Percentiles rank a stretch among this genome's conserved stretches.
phyloP scores from a whole-genome alignment of 768 basidiomycete species.

The Rhizopogon rudus region DNA sequence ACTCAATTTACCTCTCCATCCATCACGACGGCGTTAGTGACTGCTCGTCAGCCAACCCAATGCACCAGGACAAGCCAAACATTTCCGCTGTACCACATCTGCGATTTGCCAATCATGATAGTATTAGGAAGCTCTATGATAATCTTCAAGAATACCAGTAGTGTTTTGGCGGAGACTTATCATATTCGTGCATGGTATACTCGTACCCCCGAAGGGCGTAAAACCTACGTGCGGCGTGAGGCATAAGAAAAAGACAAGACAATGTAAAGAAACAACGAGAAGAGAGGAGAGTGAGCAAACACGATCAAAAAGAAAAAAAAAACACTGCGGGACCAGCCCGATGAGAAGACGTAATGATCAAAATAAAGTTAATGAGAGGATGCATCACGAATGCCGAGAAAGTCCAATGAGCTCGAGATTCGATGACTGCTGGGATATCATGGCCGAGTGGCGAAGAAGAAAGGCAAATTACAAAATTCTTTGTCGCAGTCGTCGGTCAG shows the following conservation, averaged over 20 bases:
- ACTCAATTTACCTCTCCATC: too few relatives aligned
- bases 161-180: too few relatives aligned
- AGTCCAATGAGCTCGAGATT: conserved; percentile 14
- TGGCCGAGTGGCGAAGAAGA: conserved; percentile 12
- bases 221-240: conserved; percentile 14
- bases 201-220: conserved; percentile 20
- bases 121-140: conserved; percentile 11
- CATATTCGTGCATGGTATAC: conserved; percentile 17
- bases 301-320: conserved; percentile 2
- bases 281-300: conserved; percentile 8
- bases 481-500: conserved; percentile 4
- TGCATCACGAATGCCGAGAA: not conserved
- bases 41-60: too few relatives aligned
- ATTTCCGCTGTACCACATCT: not conserved
- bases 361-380: conserved; percentile 29
- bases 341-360: not conserved
- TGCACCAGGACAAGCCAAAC: not conserved
- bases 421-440: conserved; percentile 20
- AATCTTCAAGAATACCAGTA: too few relatives aligned
- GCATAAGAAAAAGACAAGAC: conserved; percentile 5
- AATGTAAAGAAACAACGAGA: conserved; percentile 16
- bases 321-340: not conserved
- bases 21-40: too few relatives aligned
- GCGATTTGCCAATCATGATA: conserved; percentile 5
- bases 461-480: conserved; percentile 13